Base-by-base conservation (phyloP, 768 basidiomycete species). In the Xerocomus brunneocitrinus region DNA sequence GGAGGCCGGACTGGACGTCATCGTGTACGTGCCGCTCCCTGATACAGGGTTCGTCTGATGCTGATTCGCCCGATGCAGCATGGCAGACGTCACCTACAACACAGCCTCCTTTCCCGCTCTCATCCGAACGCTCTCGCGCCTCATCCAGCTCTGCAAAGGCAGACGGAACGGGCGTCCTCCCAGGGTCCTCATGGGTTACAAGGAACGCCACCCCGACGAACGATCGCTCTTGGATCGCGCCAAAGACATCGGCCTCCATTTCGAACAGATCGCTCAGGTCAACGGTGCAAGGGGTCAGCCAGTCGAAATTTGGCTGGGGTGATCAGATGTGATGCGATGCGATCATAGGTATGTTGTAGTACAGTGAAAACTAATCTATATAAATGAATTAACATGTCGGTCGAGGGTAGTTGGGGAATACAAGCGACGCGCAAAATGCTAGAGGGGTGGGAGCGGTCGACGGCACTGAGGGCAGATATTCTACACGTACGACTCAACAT, bases 41-140 rank as follows among this genome's bases (percentile, higher is more conserved):
- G 3, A 1, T 13, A 24, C 25, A 1, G 14, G 5, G 6, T 13
- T 19, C 3, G 8, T 50, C 43, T 54, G 31, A 53, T 38, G 12
- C 4, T 41, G 30, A 46, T 34, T 9, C 12, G 13, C 27, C 8
- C 22, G 14, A 25, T 36, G n/a, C 59, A 94, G 92, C 41, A 91
- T 95, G 84, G 89, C 92, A 12, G 94, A 97, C 61, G 90, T 95
- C 8, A 87, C 91, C 1, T 95, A 95, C 73, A 95, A 95, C 71
- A 91, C 89, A 0, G 73, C 83, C 1, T 87, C 91, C 2, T 97
- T 95, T 67, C 81, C 88, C 2, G 76, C 87, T 0, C 80, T 95
- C 38, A 68, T 91, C 16, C 71, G 72, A n/a, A 93, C 91, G 0
- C 71, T 95, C 24, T 69, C 73, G 5, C 64, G 69, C 3, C 73